Evolutionary conservation across 805 yeast species (phyloP), one percentile per base, ranked within the genome.

Genomic region (Zygoascus biomembranicola): DNA sequence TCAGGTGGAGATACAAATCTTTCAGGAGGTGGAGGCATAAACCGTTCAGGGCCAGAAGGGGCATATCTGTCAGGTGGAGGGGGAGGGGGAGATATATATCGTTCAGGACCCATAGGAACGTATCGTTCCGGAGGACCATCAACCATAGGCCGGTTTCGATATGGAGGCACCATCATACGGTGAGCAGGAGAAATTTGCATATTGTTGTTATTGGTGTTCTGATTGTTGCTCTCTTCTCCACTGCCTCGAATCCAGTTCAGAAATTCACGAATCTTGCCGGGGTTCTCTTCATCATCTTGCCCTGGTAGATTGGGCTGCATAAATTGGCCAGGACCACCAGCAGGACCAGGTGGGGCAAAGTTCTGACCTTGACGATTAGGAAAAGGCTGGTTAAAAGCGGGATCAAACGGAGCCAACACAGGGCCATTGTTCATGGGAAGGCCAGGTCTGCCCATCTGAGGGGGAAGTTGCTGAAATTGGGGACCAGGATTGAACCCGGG

Each of bases 401-500:
- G 44, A 18, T 18, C 20, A 16, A 18, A 19, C 18, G 20, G 44
- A 42, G 26, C 8, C 20, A 5, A 18, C 6, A 3, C 13, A 13
- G 44, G 44, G 4, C 44, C 44, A 13, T 19, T 42, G 10, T 42
- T 42, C 20, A 35, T 35, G 10, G 39, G 39, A 35, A 35, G 16
- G 5, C 39, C 39, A 35, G 39, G 39, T 35, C 39, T n/a, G 8
- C 39, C 39, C 39, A 35, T 35, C 16, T 35, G 39, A 11, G 39
- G 39, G 16, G 39, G 39, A 5, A 35, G 16, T 8, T 16, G 44
- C 20, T 42, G 44, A 18, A 42, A 42, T 18, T 42, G 44, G 44
- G 44, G 44, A n/a, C 44, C 44, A 42, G 44, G 26, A 42, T 42
- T 42, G 47, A 44, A 44, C 11, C 32, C 32, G 8, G 47, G 47